Conservation (phyloP, 2,329 filamentous ascomycete genomes). For the Neocatenulostroma microsporum region DNA sequence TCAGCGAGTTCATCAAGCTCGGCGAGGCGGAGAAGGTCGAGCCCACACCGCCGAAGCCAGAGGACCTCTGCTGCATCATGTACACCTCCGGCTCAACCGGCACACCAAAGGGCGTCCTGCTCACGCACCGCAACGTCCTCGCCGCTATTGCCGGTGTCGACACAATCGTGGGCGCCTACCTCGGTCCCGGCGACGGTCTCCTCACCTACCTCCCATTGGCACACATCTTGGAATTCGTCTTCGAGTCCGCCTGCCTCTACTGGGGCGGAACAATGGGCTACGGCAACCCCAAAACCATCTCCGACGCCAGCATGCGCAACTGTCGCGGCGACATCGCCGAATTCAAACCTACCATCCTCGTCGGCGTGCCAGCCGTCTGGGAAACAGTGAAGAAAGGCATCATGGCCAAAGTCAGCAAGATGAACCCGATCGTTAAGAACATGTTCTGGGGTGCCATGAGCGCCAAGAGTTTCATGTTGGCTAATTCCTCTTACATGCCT, state of each 20-base stretch:
- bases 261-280: slow-evolving; percentile 75
- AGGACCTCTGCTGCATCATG: slow-evolving; percentile 83
- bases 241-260: slow-evolving; percentile 67
- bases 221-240: slow-evolving; percentile 84
- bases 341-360: slow-evolving; percentile 72
- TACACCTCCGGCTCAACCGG: slow-evolving; percentile 84
- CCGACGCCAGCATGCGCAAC: slow-evolving; percentile 78
- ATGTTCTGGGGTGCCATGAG: slow-evolving; percentile 77
- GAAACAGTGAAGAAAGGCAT: slow-evolving; percentile 84
- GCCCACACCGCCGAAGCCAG: slow-evolving; percentile 61
- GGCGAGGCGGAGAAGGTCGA: slow-evolving; percentile 61
- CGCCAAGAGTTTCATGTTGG: slow-evolving; percentile 72
- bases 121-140: slow-evolving; percentile 75
- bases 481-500: slow-evolving; percentile 47
- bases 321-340: slow-evolving; percentile 87
- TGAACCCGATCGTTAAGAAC: slow-evolving; percentile 63
- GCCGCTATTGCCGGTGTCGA: slow-evolving; percentile 60
- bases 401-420: slow-evolving; percentile 64
- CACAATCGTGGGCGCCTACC: slow-evolving; percentile 62
- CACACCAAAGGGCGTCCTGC: slow-evolving; percentile 70
- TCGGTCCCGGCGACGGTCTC: slow-evolving; percentile 69
- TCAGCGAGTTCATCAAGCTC: slow-evolving; percentile 48
- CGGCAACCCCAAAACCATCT: slow-evolving; percentile 75
- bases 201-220: slow-evolving; percentile 91
- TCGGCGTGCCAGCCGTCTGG: slow-evolving; percentile 84